Conservation (phyloP, 202 grass and related monocot genomes). For the Setaria viridis region DNA sequence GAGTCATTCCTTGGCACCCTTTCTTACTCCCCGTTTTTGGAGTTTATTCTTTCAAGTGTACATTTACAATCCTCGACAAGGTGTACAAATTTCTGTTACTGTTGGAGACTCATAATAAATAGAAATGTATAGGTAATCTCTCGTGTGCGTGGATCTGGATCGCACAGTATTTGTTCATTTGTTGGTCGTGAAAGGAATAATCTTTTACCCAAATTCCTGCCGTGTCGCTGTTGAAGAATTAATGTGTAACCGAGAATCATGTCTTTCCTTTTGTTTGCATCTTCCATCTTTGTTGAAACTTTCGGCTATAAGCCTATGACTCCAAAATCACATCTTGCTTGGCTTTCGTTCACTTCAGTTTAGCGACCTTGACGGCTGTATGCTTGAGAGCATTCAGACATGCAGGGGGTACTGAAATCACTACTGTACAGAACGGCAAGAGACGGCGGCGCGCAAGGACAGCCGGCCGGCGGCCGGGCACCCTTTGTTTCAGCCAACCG, state of each 20-base stretch:
- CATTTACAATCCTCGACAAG: slow-evolving; percentile 45
- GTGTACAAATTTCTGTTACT: slow-evolving; percentile 52
- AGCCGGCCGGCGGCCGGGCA: not conserved
- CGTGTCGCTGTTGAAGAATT: not conserved
- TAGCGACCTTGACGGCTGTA: not conserved
- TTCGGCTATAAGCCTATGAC: too few species aligned
- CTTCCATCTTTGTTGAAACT: not conserved
- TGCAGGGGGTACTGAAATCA: not conserved
- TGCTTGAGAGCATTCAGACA: not conserved
- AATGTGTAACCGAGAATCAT: not conserved
- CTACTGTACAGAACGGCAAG: not conserved
- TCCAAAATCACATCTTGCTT: not conserved
- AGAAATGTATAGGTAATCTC: slow-evolving; percentile 21
- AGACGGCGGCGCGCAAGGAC: not conserved
- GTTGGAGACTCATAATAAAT: slow-evolving; percentile 29
- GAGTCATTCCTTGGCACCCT: not conserved
- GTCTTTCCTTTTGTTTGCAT: not conserved
- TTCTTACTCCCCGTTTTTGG: not conserved
- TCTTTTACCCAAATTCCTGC: not conserved
- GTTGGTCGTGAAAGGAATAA: not conserved
- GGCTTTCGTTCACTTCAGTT: not conserved
- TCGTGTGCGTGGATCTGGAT: not conserved
- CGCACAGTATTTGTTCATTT: slow-evolving; percentile 13
- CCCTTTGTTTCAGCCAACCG: not conserved
- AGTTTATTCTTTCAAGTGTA: slow-evolving; percentile 43